phyloP scores from a whole-genome alignment of 768 basidiomycete species.

The Lactarius sp. region DNA sequence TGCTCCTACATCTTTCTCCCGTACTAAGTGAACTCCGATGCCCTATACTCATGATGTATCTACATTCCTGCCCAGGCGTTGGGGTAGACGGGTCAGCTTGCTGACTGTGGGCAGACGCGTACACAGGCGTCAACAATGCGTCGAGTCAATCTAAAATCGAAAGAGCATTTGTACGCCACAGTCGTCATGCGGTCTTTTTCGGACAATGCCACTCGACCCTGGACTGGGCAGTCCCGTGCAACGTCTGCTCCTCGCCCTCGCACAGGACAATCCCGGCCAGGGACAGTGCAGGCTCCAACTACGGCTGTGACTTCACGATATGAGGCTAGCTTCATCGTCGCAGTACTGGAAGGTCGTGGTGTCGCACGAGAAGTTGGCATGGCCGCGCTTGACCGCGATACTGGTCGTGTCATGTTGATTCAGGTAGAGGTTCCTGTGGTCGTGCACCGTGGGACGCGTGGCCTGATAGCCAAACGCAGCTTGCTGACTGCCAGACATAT shows the following conservation, averaged over 20 bases:
- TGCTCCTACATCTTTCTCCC: not conserved
- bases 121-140: slow-evolving; percentile 8
- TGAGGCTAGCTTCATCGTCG: slow-evolving; percentile 61
- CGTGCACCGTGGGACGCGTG: slow-evolving; percentile 2
- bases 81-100: not conserved
- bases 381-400: slow-evolving; percentile 77
- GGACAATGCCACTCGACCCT: slow-evolving; percentile 39
- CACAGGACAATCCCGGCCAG: slow-evolving; percentile 46
- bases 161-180: not conserved
- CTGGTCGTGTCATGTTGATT: slow-evolving; percentile 67
- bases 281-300: slow-evolving; percentile 50
- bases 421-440: slow-evolving; percentile 47
- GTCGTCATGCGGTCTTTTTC: slow-evolving; percentile 26
- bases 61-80: not conserved
- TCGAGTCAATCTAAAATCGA: not conserved
- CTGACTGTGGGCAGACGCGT: not conserved
- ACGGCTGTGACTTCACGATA: slow-evolving; percentile 55
- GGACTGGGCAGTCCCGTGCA: slow-evolving; percentile 54
- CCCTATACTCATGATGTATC: not conserved
- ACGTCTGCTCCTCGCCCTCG: slow-evolving; percentile 17
- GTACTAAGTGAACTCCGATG: not conserved
- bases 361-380: slow-evolving; percentile 82
- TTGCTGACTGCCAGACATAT: slow-evolving; percentile 84
- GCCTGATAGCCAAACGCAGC: slow-evolving; percentile 37
- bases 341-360: slow-evolving; percentile 72